A percentile compares a stretch with the other conserved stretches of the same genome.
These are phyloP conservation scores for Kalanchoe fedtschenkoi DNA, from an alignment of 164 flowering plant species.

Conservation along the genomic window DNA sequence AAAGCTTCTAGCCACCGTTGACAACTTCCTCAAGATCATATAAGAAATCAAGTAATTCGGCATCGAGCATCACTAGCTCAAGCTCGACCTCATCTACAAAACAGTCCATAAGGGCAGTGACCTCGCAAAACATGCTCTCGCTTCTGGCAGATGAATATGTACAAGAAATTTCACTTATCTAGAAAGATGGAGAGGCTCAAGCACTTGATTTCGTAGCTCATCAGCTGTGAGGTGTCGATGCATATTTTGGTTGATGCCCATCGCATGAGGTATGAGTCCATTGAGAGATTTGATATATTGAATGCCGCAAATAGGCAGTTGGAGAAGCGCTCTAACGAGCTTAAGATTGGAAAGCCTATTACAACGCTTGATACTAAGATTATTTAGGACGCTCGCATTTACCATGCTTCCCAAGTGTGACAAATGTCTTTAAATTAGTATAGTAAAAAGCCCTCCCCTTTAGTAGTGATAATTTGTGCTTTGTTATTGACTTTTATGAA, in stretches of 20 bases:
- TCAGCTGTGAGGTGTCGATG: slow-evolving; percentile 31
- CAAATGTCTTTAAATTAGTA: no score
- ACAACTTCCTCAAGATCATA: slow-evolving; percentile 40
- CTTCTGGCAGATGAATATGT: slow-evolving; percentile 46
- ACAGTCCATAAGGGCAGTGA: slow-evolving; percentile 35
- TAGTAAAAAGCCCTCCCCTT: no score
- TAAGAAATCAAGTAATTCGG: slow-evolving; percentile 62
- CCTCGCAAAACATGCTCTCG: slow-evolving; percentile 31
- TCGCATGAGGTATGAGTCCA: slow-evolving; percentile 31
- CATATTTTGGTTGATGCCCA: slow-evolving; percentile 69
- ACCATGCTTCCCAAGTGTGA: no score
- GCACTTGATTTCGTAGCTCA: slow-evolving; percentile 29
- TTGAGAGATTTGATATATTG: slow-evolving; percentile 42
- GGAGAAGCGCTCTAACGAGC: no score
- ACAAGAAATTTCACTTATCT: slow-evolving; percentile 40
- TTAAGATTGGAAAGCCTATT: slow-evolving; percentile 9
- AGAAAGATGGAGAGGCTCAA: slow-evolving; percentile 66
- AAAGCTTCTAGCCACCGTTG: slow-evolving; percentile 21
- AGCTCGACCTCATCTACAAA: slow-evolving; percentile 38
- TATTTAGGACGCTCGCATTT: no score
- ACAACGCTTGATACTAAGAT: no score
- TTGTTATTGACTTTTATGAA: no score
- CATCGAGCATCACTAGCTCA: slow-evolving; percentile 47
- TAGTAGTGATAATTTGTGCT: no score
- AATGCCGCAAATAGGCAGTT: slow-evolving; percentile 21